These are phyloP conservation scores for Cryptosporidium sp. DNA, from an alignment of 169 alveolate genomes.

Conservation along the genomic window DNA sequence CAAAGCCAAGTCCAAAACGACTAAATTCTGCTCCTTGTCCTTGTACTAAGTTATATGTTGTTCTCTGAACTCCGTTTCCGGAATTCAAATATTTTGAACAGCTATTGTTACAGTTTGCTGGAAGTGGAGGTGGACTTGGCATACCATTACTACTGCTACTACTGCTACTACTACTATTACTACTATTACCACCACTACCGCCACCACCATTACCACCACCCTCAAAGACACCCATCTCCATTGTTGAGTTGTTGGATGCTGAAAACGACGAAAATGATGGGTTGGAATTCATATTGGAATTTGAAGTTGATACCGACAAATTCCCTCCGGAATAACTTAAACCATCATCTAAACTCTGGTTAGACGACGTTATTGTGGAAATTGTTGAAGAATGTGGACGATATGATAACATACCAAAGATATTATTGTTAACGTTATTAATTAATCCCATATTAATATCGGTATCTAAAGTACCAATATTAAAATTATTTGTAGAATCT, in stretches of 20 bases:
- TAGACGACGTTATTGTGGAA: conserved; percentile 24
- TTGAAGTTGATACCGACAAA: conserved; percentile 2
- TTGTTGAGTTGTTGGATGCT: neutral
- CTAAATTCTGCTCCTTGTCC: neutral
- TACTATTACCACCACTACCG: neutral
- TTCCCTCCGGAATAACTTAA: conserved; percentile 10
- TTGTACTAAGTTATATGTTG: neutral
- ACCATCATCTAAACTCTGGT: conserved; percentile 31
- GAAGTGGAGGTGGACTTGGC: neutral
- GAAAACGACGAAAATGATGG: neutral
- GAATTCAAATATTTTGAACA: neutral
- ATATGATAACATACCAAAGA: neutral
- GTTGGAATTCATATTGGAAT: conserved; percentile 16
- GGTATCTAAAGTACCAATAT: neutral
- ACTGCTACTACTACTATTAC: neutral
- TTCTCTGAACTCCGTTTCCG: neutral
- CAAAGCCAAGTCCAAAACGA: neutral
- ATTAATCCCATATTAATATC: neutral
- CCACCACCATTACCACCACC: neutral
- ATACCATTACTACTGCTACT: neutral
- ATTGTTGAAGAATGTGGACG: conserved; percentile 57
- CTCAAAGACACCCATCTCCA: neutral
- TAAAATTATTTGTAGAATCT: neutral
- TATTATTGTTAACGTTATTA: neutral
- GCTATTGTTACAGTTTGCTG: neutral